Evolutionary conservation across 2,329 filamentous ascomycete genomes (phyloP).

Genomic region (Rugonectria rugulosa): DNA sequence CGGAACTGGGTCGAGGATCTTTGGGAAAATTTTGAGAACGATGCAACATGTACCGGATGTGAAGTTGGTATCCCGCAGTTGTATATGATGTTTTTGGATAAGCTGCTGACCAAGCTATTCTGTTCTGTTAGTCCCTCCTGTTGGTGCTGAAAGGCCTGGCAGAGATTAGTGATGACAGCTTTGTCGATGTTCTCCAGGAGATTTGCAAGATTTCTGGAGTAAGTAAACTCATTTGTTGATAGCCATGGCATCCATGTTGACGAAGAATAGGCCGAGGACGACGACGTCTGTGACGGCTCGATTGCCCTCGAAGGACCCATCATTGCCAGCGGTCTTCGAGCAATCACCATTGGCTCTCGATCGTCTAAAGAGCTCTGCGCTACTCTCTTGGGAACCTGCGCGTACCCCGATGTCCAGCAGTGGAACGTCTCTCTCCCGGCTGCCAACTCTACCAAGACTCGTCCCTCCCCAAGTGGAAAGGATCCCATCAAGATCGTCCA

Average conservation of each 20-base stretch:
- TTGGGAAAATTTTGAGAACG: conserved; percentile 16
- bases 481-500: conserved; percentile 63
- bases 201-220: conserved; percentile 47
- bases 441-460: conserved; percentile 45
- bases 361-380: conserved; percentile 61
- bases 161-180: conserved; percentile 49
- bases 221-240: not conserved
- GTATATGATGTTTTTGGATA: not conserved
- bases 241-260: not conserved
- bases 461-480: conserved; percentile 53
- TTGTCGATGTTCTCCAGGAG: conserved; percentile 44
- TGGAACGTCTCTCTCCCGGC: conserved; percentile 55
- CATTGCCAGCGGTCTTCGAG: conserved; percentile 56
- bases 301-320: conserved; percentile 61
- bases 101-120: conserved; percentile 9
- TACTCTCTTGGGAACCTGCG: conserved; percentile 61
- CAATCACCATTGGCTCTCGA: conserved; percentile 56
- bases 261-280: conserved; percentile 52
- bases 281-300: conserved; percentile 63
- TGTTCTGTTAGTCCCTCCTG: conserved; percentile 41
- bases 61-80: conserved; percentile 31
- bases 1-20: conserved; percentile 2
- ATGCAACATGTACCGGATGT: conserved; percentile 34
- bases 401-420: conserved; percentile 53
- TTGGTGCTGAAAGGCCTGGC: conserved; percentile 52